Evolutionary conservation across 1,284 basidiomycete species (phyloP), one percentile per base, ranked within the genome.

Genomic region (Ustanciosporium gigantosporum): DNA sequence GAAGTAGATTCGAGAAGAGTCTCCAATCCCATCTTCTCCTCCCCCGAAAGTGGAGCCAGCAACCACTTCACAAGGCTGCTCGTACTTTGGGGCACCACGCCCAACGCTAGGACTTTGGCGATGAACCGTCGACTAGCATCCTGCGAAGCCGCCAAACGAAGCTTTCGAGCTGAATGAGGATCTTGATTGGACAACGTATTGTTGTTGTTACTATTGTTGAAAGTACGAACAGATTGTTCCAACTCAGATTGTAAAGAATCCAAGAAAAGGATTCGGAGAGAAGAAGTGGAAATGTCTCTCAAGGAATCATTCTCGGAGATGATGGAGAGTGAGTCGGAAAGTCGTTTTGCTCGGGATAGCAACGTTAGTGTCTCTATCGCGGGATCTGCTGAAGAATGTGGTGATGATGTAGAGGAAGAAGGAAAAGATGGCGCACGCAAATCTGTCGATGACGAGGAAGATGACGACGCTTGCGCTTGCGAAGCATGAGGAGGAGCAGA

Each of bases 181-280:
- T n/a, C n/a, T n/a, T n/a, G n/a, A n/a, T n/a, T n/a, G n/a, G n/a
- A n/a, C n/a, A n/a, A n/a, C n/a, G n/a, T n/a, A n/a, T n/a, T n/a
- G n/a, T n/a, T n/a, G n/a, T n/a, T n/a, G n/a, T n/a, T n/a, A n/a
- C n/a, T n/a, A 31, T 61, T 49, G 7, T 35, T 25, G 0, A 38
- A 36, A 2, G 57, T 57, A 0, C 46, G 36, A 1, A 61, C 46
- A 15, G 35, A 22, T 5, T 52, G 21, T 21, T 68, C 46, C 5
- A 69, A 37, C 22, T 65, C 46, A 1, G 60, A 46, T n/a, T 43
- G 39, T 8, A 73, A 47, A 9, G 66, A 68, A 9, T 57, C 44
- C 8, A 73, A 48, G 42, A 73, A 62, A 11, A 73, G 58, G 14
- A 55, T 56, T 3, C 70, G 70, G 16, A 73, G 56, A 7, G 68